Conservation (phyloP, 1,139 yeast species). For the Candida buenavistaensis region DNA sequence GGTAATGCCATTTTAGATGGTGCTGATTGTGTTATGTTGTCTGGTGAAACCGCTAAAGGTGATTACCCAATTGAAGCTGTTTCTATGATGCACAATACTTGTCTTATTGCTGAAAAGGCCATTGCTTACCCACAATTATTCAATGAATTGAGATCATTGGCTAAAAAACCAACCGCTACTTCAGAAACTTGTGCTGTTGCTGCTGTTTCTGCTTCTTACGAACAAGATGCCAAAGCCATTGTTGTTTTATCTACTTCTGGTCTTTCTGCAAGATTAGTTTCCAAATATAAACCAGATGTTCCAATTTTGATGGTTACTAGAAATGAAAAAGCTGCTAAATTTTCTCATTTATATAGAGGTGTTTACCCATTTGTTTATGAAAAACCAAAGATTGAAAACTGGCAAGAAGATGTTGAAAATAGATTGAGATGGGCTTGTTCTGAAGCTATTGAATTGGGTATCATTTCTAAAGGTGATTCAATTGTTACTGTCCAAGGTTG, state of each 20-base stretch:
- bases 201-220: slow-evolving; percentile 94
- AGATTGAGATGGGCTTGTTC: slow-evolving; percentile 94
- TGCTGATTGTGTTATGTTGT: slow-evolving; percentile 99
- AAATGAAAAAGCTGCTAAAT: slow-evolving; percentile 90
- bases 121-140: slow-evolving; percentile 85
- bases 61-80: slow-evolving; percentile 97
- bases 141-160: slow-evolving; percentile 85
- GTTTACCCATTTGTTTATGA: slow-evolving; percentile 93
- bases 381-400: slow-evolving; percentile 67
- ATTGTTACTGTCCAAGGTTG: slow-evolving; percentile 97
- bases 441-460: slow-evolving; percentile 85
- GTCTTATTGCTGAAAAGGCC: slow-evolving; percentile 95
- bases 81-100: slow-evolving; percentile 97
- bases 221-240: slow-evolving; percentile 95
- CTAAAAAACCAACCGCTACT: slow-evolving; percentile 87
- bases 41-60: slow-evolving; percentile 99
- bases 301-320: slow-evolving; percentile 99
- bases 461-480: slow-evolving; percentile 83
- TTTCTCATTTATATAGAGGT: slow-evolving; percentile 95
- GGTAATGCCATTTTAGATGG: slow-evolving; percentile 99
- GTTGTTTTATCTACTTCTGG: slow-evolving; percentile 95
- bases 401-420: slow-evolving; percentile 96
- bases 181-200: slow-evolving; percentile 97
- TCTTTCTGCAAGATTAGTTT: slow-evolving; percentile 89
- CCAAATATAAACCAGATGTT: slow-evolving; percentile 96